Evolutionary conservation across 805 yeast species (phyloP).

Genomic region (Suhomyces xylopsoci): DNA sequence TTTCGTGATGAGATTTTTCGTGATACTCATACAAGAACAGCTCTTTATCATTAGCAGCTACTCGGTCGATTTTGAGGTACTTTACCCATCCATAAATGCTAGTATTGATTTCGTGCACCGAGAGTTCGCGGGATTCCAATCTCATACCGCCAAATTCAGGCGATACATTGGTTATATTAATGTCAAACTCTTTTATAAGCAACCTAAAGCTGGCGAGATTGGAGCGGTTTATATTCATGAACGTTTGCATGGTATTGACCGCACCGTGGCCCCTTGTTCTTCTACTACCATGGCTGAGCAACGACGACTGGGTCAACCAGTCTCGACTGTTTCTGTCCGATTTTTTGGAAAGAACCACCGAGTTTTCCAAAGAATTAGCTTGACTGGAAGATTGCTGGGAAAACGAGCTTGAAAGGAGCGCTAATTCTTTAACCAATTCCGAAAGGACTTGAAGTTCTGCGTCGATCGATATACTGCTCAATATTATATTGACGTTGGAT

Average conservation of each 20-base stretch:
- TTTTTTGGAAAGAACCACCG: neutral
- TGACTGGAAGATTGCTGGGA: neutral
- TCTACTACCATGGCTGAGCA: constrained; percentile 2
- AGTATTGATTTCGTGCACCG: constrained; percentile 17
- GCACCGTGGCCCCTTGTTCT: neutral
- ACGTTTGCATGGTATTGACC: constrained; percentile 2
- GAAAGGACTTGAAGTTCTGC: constrained; percentile 10
- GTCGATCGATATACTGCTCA: constrained; percentile 13
- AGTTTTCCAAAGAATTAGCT: constrained; percentile 14
- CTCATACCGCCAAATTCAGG: constrained; percentile 27
- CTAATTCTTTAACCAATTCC: neutral
- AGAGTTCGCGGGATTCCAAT: constrained; percentile 12
- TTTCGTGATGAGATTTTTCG: constrained; percentile 6
- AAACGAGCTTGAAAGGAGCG: neutral
- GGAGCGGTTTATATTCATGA: constrained; percentile 25
- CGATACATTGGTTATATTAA: constrained; percentile 15
- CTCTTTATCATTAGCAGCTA: neutral
- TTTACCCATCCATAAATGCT: constrained; percentile 23
- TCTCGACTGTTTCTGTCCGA: neutral
- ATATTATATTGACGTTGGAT: constrained; percentile 14
- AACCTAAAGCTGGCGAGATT: constrained; percentile 42
- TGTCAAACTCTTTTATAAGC: constrained; percentile 14
- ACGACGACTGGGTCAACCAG: neutral
- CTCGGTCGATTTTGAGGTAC: constrained; percentile 16
- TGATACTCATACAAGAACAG: constrained; percentile 20